Percentiles rank a stretch among this genome's conserved stretches.
phyloP scores from a whole-genome alignment of 805 yeast genomes.

The Grigorovia yakushimaensis region DNA sequence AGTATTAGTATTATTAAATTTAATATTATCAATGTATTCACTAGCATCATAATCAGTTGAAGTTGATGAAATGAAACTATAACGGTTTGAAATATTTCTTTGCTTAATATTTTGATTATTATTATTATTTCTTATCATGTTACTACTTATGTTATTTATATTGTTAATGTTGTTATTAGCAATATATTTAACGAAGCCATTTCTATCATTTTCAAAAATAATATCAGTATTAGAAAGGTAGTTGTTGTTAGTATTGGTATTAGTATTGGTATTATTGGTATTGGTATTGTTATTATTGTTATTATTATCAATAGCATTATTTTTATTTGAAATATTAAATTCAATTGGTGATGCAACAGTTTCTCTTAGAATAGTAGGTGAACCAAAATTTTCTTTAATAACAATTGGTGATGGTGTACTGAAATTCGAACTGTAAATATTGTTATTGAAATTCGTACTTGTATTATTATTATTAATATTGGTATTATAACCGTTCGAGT shows the following conservation, averaged over 20 bases:
- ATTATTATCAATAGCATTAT: conserved; percentile 2
- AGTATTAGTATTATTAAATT: neutral
- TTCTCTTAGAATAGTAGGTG: neutral
- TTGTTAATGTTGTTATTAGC: conserved; percentile 1
- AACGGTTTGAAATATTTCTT: conserved; percentile 16
- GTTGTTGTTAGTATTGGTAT: neutral
- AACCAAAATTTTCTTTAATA: neutral
- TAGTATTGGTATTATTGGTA: conserved; percentile 12
- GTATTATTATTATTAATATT: too few species aligned
- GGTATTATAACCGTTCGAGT: too few species aligned
- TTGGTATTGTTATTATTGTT: conserved; percentile 10
- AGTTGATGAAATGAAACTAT: conserved; percentile 26
- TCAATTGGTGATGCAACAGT: neutral
- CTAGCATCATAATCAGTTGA: conserved; percentile 21
- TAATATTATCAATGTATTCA: neutral
- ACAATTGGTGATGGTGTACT: neutral
- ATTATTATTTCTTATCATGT: conserved; percentile 4
- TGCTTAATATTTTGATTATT: conserved; percentile 3
- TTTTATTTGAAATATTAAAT: neutral
- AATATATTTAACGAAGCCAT: conserved; percentile 7
- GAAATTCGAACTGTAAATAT: neutral
- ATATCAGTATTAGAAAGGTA: conserved; percentile 1
- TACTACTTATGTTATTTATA: too few species aligned
- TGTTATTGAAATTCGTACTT: neutral
- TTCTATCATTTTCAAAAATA: conserved; percentile 3